Evolutionary conservation across 2,329 filamentous ascomycete species (phyloP).

Genomic region (Drechmeria coniospora): DNA sequence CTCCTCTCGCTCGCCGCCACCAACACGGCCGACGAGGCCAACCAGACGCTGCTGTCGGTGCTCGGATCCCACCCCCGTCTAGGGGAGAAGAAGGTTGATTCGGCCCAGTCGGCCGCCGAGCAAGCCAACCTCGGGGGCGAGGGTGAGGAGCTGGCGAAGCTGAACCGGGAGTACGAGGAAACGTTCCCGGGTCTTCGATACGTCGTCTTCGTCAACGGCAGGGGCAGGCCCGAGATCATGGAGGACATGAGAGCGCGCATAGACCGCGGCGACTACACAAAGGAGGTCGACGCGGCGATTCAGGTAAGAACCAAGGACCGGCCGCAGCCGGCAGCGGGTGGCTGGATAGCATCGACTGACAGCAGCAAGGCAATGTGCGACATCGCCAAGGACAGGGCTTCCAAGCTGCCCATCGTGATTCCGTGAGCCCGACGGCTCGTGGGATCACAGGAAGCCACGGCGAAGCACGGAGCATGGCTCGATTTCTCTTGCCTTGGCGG

Average conservation of each 20-base stretch:
- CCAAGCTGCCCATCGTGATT: constrained; percentile 42
- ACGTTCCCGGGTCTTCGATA: constrained; percentile 71
- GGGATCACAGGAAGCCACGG: no score
- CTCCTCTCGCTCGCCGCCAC: constrained; percentile 44
- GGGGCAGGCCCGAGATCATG: constrained; percentile 60
- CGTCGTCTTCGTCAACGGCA: constrained; percentile 83
- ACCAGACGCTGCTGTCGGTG: constrained; percentile 48
- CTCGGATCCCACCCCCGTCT: constrained; percentile 71
- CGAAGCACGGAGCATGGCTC: no score
- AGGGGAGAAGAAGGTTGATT: constrained; percentile 69
- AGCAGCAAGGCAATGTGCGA: constrained; percentile 69
- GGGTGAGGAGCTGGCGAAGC: constrained; percentile 41
- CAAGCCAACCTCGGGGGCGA: constrained; percentile 58
- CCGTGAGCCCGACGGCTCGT: no score
- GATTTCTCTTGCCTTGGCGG: no score
- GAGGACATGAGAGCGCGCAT: constrained; percentile 67
- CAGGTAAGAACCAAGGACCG: constrained; percentile 36
- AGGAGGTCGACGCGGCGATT: constrained; percentile 60
- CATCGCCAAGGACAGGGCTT: constrained; percentile 67
- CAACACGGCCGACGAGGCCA: constrained; percentile 28
- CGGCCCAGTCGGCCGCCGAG: constrained; percentile 63
- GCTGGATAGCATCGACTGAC: constrained; percentile 5
- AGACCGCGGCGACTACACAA: constrained; percentile 44
- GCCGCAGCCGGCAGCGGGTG: no score
- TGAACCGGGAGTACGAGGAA: constrained; percentile 72